Evolutionary conservation across 805 yeast genomes (phyloP), one percentile per base, ranked within the genome.

Genomic region (Saccharomycopsis babjevae): DNA sequence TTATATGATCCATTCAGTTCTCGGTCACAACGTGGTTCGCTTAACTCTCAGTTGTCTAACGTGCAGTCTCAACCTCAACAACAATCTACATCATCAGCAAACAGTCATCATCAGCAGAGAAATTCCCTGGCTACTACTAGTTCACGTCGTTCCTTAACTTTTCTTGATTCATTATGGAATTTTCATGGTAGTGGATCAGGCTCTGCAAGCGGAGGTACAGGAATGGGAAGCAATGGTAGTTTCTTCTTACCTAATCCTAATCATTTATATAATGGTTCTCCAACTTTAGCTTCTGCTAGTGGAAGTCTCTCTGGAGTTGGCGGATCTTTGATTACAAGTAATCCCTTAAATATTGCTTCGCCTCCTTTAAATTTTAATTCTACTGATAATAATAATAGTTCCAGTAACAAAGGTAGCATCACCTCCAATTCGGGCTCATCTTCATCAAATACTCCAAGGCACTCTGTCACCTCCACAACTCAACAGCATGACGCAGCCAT

Each of bases 101-200:
- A 32, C 11, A 25, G 54, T 10, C 59, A n/a, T 20, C 57, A 22
- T 18, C 34, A 30, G 18, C 34, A 30, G 30, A 18, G 40, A 25
- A 38, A 43, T 55, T 36, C 43, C 4, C 59, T 36, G 40, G 42
- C 32, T 18, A 36, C 20, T 20, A 38, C 38, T 1, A 58, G 61
- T 56, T 56, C 58, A 20, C 39, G 63, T 22, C 46, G 64, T 22
- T 58, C 63, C 3, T 42, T 63, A n/a, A 55, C 63, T 16, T 61
- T 57, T 30, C 52, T 57, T 18, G 63, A 62, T n/a, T 28, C 54
- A 15, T 55, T 60, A 11, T 38, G 42, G 57, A 59, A 57, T 52
- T 50, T 55, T 18, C 56, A 60, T 28, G 57, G 59, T 13, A 58
- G 63, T 34, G 28, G 36, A 13, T 32, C 52, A 22, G 52, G 52